Evolutionary conservation across 305 asterid species (phyloP).

Genomic region (Fraxinus nigra): DNA sequence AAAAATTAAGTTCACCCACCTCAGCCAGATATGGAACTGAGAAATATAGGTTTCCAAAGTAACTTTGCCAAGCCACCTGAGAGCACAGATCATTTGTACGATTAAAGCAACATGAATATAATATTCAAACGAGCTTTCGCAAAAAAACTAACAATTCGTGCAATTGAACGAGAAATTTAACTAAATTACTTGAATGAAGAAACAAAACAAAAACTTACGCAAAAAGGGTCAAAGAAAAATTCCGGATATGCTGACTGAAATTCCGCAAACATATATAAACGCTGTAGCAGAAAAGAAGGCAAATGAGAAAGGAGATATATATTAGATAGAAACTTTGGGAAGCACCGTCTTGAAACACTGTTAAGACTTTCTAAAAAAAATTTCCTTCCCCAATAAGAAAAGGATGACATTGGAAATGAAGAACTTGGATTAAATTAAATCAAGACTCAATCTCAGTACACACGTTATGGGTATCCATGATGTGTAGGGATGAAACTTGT

Average conservation of each 20-base stretch:
- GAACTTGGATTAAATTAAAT: background rate
- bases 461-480: conserved; percentile 58
- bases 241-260: conserved; percentile 45
- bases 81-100: conserved; percentile 30
- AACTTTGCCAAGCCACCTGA: conserved; percentile 94
- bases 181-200: background rate
- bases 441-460: conserved; percentile 18
- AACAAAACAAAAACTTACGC: conserved; percentile 39
- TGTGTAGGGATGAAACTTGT: conserved; percentile 52
- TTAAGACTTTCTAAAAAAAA: background rate
- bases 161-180: background rate
- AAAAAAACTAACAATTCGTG: conserved; percentile 12
- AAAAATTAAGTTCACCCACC: conserved; percentile 42
- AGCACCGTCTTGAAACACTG: background rate
- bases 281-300: conserved; percentile 24
- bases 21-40: conserved; percentile 97
- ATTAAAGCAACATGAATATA: conserved; percentile 25
- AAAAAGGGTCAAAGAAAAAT: conserved; percentile 45
- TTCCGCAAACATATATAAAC: conserved; percentile 51
- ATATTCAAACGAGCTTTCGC: background rate
- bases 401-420: background rate
- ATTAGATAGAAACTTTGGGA: background rate
- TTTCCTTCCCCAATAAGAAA: background rate
- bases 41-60: conserved; percentile 92
- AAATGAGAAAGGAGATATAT: background rate